A percentile compares a stretch with the other conserved stretches of the same genome.
Conservation (phyloP, 2,329 filamentous ascomycete species). For the Cladosporium sp. region DNA sequence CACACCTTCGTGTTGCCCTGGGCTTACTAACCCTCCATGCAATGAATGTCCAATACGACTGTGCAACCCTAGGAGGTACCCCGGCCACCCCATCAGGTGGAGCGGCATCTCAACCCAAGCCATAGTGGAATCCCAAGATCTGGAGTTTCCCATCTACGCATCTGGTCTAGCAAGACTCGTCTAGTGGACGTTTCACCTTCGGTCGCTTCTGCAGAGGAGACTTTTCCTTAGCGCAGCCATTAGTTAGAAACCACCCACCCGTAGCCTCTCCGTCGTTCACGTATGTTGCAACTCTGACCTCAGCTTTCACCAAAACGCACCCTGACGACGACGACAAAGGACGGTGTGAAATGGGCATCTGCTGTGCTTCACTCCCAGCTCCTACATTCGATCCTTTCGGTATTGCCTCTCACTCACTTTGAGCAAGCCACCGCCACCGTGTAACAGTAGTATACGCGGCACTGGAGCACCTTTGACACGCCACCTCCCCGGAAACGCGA, state of each 20-base stretch:
- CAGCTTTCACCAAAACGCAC: slow-evolving; percentile 6
- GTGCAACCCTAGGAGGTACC: slow-evolving; percentile 5
- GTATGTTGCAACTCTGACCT: slow-evolving; percentile 3
- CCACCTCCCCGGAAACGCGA: background rate
- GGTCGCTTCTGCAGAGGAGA: slow-evolving; percentile 10
- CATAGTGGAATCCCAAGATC: slow-evolving; percentile 2
- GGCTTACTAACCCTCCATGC: background rate
- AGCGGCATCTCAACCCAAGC: slow-evolving; percentile 3
- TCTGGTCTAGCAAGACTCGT: slow-evolving; percentile 4
- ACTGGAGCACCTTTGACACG: slow-evolving; percentile 1
- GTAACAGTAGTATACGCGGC: background rate
- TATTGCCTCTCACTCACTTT: background rate
- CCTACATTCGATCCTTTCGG: background rate
- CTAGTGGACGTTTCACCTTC: slow-evolving; percentile 12
- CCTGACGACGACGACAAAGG: background rate
- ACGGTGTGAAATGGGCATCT: background rate
- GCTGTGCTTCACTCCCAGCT: slow-evolving; percentile 3
- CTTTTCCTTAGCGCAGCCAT: slow-evolving; percentile 11
- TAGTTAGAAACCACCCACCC: background rate
- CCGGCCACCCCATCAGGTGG: background rate
- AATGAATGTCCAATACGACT: background rate
- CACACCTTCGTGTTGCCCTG: background rate
- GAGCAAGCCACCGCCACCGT: slow-evolving; percentile 6
- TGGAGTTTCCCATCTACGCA: slow-evolving; percentile 10
- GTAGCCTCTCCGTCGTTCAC: background rate